Evolutionary conservation across 2,329 filamentous ascomycete species (phyloP).

Genomic region (Boeremia exigua): DNA sequence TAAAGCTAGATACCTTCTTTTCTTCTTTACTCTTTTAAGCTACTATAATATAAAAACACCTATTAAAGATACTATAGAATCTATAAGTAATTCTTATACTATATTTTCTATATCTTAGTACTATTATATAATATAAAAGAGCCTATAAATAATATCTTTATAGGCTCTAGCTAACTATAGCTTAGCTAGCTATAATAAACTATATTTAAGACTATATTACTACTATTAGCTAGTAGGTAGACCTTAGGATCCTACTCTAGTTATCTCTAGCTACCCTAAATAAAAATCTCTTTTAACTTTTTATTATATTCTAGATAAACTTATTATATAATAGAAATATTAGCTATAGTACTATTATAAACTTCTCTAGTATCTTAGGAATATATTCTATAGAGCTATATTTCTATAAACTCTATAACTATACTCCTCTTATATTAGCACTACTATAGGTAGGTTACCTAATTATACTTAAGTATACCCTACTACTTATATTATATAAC

Average conservation of each 20-base stretch:
- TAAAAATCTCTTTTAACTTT: conserved; percentile 14
- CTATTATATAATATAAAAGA: conserved; percentile 12
- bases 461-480: conserved; percentile 12
- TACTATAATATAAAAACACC: conserved; percentile 11
- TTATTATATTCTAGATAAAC: conserved; percentile 19
- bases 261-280: neutral
- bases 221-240: conserved; percentile 2
- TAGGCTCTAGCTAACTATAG: conserved; percentile 9
- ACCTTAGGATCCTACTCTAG: conserved; percentile 1
- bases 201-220: conserved; percentile 10
- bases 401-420: conserved; percentile 10
- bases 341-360: conserved; percentile 3
- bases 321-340: conserved; percentile 6
- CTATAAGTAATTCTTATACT: conserved; percentile 12
- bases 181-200: conserved; percentile 14
- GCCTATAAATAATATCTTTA: conserved; percentile 6
- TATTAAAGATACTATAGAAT: conserved; percentile 9
- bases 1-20: conserved; percentile 16
- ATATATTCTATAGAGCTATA: conserved; percentile 10
- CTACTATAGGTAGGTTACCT: conserved; percentile 6
- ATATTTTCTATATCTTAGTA: conserved; percentile 10
- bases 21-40: conserved; percentile 11
- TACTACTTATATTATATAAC: conserved; percentile 10
- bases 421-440: conserved; percentile 12
- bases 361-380: conserved; percentile 12